Evolutionary conservation across 257 asterid species (phyloP), one percentile per base, ranked within the genome.

Genomic region (Leptodermis oblonga): DNA sequence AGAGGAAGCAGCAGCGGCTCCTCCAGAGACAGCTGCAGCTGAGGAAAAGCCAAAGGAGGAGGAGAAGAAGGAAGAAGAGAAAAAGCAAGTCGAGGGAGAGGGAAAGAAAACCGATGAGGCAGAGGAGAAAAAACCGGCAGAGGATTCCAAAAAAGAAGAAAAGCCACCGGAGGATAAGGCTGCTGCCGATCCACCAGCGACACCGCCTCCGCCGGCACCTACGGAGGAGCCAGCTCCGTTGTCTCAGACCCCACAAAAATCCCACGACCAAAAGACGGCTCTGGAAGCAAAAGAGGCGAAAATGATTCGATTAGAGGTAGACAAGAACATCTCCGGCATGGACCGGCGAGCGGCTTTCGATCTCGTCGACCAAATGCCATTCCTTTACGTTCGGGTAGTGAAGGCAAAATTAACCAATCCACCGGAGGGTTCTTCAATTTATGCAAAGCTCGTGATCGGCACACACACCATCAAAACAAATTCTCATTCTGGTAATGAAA

Each of bases 311-410:
- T 60, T 84, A 0, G 86, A 86, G 28, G 66, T 88, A 49, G 81
- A 87, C 73, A 80, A 72, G 49, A 81, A 73, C 12, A 79, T 85
- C 74, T 72, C 79, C 23, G 49, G 74, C 4, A 71, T 64, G 0
- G 82, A 78, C 4, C 88, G 89, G 46, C 83, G 90, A 28, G 71
- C 79, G 68, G 89, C 94, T 4, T 89, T 82, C 48, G 96, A 92
- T 74, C 89, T 92, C 33, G 95, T 92, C 0, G 98, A 92, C 72
- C 96, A 80, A 74, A 89, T 89, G 92, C 90, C 95, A 1, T 92
- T 83, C 25, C 88, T 89, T 1, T 92, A 81, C 34, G 92, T 92
- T 17, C 90, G 98, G 3, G 92, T 89, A 0, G 88, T 83, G 34
- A 92, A 87, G 59, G 92, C 84, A 17, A 92, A 89, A 65, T 76